Base-by-base conservation (phyloP, 768 basidiomycete genomes). In the Xanthoconium stramineum region DNA sequence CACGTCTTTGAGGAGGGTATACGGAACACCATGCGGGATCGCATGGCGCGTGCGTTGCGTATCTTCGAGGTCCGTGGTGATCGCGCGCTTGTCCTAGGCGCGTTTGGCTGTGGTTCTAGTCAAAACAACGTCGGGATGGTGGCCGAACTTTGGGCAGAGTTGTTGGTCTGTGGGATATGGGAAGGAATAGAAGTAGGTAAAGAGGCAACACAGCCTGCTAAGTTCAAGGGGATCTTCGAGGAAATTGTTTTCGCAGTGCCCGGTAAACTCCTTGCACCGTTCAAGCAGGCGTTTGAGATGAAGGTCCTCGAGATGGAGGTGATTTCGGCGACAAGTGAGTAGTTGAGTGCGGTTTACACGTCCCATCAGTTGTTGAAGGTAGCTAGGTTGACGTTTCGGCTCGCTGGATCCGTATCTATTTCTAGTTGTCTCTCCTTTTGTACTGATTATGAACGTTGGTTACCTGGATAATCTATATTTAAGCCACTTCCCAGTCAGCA, bases 11-110 rank as follows among this genome's bases (percentile, higher is more conserved):
- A 70, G 53, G 67, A 73, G 13, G 75, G 74, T 12, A 76, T 78
- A 52, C 72, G 76, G 29, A 57, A 52, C 45, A 73, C 71, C 32
- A 80, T 80, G 77, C 70, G 72, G 47, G 78, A 80, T 50, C 76
- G 80, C 39, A 80, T 80, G 79, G 79, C 74, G 1, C 76, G 78
- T 30, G 69, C 65, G 12, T 62, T 80, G 54, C 71, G 72, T n/a
- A 67, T 76, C 36, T 80, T 80, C 56, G 73, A 79, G 62, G 67
- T 69, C 24, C 65, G 68, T 15, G 76, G 77, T 29, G 66, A 78
- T 58, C 69, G 65, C 15, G 65, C 66, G 0, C 61, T 80, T 32
- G 68, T 80, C 11, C 70, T 80, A 3, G 79, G 79, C 50, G 75
- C 73, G 15, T 80, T 80, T 52, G 79, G 78, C 17, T 78, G 76